These are phyloP conservation scores for Pisolithus sp. DNA, from an alignment of 768 basidiomycete species.

Conservation along the genomic window DNA sequence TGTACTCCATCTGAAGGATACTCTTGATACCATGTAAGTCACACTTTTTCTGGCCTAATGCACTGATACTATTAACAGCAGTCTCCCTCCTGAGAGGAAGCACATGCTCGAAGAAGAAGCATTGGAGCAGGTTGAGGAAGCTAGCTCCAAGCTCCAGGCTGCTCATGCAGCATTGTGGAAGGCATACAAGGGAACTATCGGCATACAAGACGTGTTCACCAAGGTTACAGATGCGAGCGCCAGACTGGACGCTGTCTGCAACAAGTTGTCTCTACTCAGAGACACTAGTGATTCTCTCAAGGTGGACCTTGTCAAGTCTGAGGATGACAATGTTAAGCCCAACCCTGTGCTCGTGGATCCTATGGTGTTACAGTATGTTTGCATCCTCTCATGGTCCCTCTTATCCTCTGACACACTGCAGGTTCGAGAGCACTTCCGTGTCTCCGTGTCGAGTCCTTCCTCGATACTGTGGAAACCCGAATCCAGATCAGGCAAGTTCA, in stretches of 20 bases:
- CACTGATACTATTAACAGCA: not conserved
- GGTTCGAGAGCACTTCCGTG: not conserved
- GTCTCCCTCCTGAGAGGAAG: not conserved
- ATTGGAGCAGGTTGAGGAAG: not conserved
- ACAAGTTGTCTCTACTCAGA: not conserved
- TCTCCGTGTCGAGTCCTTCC: not conserved
- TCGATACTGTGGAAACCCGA: not conserved
- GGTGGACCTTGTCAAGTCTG: not conserved
- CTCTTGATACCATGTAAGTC: not conserved
- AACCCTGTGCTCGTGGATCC: not conserved
- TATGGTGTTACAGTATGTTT: not conserved
- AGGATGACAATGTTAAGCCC: not conserved
- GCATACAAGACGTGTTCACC: not conserved
- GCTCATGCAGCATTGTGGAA: not conserved
- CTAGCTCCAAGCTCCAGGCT: not conserved
- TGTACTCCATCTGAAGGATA: not conserved
- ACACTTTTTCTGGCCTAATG: not conserved
- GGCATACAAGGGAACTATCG: not conserved
- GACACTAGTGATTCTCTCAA: not conserved
- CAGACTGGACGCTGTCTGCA: not conserved
- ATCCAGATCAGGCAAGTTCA: not conserved
- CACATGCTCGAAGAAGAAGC: not conserved
- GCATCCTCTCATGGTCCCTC: not conserved
- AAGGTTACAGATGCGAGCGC: not conserved
- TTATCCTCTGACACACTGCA: not conserved